Conservation (phyloP, 768 basidiomycete species). For the Lactarius psammicola region DNA sequence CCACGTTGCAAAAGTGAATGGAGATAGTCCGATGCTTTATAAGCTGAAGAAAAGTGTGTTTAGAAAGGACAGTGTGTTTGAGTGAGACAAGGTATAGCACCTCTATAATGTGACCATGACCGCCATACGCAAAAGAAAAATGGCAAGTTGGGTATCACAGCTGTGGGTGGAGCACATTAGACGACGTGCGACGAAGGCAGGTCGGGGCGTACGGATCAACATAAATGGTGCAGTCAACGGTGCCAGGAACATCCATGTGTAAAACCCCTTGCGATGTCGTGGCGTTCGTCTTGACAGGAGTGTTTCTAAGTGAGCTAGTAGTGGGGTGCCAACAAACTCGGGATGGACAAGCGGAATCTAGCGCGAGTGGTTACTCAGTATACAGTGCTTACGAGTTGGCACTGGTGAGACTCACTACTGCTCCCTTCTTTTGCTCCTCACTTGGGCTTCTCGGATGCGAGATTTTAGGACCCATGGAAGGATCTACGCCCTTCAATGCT, state of each 20-base stretch:
- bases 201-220: slow-evolving; percentile 60
- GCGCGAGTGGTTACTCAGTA: slow-evolving; percentile 9
- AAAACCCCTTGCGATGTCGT: slow-evolving; percentile 63
- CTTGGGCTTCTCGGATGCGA: slow-evolving; percentile 20
- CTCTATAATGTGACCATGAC: slow-evolving; percentile 82
- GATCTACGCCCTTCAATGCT: slow-evolving; percentile 69
- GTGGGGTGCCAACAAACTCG: slow-evolving; percentile 36
- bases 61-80: slow-evolving; percentile 6
- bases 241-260: slow-evolving; percentile 59
- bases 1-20: slow-evolving; percentile 55
- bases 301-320: slow-evolving; percentile 45
- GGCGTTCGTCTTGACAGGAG: slow-evolving; percentile 58
- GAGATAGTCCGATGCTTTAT: slow-evolving; percentile 68
- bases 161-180: slow-evolving; percentile 38
- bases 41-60: slow-evolving; percentile 44
- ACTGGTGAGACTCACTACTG: slow-evolving; percentile 8
- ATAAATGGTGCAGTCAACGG: slow-evolving; percentile 76
- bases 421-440: slow-evolving; percentile 25
- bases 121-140: slow-evolving; percentile 87
- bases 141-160: slow-evolving; percentile 78
- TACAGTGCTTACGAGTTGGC: not conserved
- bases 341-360: slow-evolving; percentile 66
- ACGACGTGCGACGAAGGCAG: not conserved
- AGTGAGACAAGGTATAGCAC: slow-evolving; percentile 36
- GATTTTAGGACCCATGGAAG: slow-evolving; percentile 55